Percentiles rank a stretch among this genome's conserved stretches.
Evolutionary conservation across 83 land plant species (phyloP).

Genomic region (Thuja plicata): DNA sequence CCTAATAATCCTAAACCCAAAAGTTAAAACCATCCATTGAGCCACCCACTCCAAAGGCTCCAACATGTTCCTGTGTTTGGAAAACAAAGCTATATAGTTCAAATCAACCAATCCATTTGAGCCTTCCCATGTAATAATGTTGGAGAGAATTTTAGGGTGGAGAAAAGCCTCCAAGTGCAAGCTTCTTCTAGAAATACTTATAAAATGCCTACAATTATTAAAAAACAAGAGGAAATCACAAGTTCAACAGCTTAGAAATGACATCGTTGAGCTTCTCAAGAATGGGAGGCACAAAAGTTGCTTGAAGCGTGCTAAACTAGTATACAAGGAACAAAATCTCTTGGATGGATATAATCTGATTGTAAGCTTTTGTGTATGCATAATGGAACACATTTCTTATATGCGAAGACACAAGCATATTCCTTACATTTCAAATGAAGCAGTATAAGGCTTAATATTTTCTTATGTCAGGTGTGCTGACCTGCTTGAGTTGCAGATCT

Average conservation of each 20-base stretch:
- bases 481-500: constrained; percentile 58
- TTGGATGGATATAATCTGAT: not conserved
- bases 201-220: not conserved
- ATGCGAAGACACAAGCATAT: not conserved
- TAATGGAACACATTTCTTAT: not conserved
- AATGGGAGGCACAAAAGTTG: not conserved
- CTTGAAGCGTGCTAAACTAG: not conserved
- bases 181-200: not conserved
- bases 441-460: constrained; percentile 3
- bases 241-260: not conserved
- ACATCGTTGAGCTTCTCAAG: not conserved
- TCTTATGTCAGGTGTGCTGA: constrained; percentile 54
- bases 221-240: not conserved
- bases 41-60: too few species aligned
- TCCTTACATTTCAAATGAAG: not conserved
- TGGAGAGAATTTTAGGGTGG: not conserved
- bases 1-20: too few species aligned
- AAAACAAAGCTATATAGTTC: too few species aligned
- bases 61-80: too few species aligned
- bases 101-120: too few species aligned
- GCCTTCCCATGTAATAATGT: not conserved
- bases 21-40: too few species aligned
- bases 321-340: not conserved
- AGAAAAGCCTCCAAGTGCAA: not conserved
- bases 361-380: not conserved